Base-by-base conservation (phyloP, 1,139 yeast genomes). In the Geotrichum klebahnii region DNA sequence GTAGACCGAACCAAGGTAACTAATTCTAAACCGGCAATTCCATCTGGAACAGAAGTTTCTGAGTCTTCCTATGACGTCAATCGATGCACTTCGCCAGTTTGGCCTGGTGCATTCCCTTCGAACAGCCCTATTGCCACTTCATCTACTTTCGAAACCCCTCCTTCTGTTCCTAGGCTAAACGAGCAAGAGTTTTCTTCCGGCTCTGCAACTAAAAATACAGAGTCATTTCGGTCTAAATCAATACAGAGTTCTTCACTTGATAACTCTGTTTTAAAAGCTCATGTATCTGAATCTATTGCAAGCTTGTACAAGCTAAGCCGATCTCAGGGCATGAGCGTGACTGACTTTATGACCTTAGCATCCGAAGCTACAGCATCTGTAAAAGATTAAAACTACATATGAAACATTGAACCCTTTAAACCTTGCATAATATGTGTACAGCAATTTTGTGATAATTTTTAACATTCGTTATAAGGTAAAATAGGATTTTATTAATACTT, bases 241-340 rank as follows among this genome's bases (percentile, higher is more conserved):
- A n/a, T 16, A n/a, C 8, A 31, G 5, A 31, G 16, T n/a, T n/a
- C n/a, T n/a, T n/a, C 14, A 12, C 31, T 3, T 22, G 26, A 32
- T 1, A 28, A 32, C 16, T 19, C 42, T 35, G 40, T 35, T 3
- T n/a, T 43, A 3, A 48, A 35, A 22, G 19, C 46, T 24, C 50
- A 50, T 36, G 40, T 45, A 10, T 12, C 38, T 12, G 47, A 43
- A 20, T 39, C 50, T 24, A 31, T 39, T 14, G 28, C 33, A 2
- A 37, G 44, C 16, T 23, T 42, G 26, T 46, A 39, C 46, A 37
- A 36, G 22, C 32, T 50, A 10, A 46, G 48, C 14, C 17, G 24
- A 19, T 16, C 44, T 12, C 53, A 50, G 42, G 51, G 47, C 16
- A 38, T 48, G 8, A 19, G 31, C 20, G 2, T 26, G 10, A 12